These are phyloP conservation scores for Pilaira anomala DNA, from an alignment of 192 early-diverging fungal genomes.

Conservation along the genomic window DNA sequence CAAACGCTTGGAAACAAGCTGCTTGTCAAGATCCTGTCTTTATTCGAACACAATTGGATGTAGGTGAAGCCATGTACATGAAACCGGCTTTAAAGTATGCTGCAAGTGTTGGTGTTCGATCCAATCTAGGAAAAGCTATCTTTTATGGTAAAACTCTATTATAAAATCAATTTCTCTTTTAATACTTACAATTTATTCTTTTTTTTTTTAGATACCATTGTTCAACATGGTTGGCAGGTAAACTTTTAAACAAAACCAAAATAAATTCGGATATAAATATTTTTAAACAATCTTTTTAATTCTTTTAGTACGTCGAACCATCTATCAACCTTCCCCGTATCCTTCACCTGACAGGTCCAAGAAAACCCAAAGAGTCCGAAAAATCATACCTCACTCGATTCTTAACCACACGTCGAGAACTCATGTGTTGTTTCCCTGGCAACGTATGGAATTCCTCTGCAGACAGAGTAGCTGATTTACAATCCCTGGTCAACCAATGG, in stretches of 20 bases:
- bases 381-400: constrained; percentile 31
- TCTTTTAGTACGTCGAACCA: constrained; percentile 36
- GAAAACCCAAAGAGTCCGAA: constrained; percentile 25
- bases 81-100: constrained; percentile 31
- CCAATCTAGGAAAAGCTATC: constrained; percentile 38
- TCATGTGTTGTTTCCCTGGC: constrained; percentile 36
- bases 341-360: constrained; percentile 29
- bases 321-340: constrained; percentile 33
- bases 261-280: background rate
- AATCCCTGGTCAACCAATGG: constrained; percentile 27
- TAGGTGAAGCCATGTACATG: constrained; percentile 33
- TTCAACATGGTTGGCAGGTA: constrained; percentile 41
- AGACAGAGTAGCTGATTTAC: constrained; percentile 33
- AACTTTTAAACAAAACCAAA: background rate
- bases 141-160: constrained; percentile 32
- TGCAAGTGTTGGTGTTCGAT: constrained; percentile 19
- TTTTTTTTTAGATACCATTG: constrained; percentile 35
- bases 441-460: constrained; percentile 32
- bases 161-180: background rate
- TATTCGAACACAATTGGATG: constrained; percentile 32
- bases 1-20: constrained; percentile 19
- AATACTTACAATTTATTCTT: background rate
- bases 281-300: constrained; percentile 7
- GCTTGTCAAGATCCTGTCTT: constrained; percentile 32
- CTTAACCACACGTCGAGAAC: constrained; percentile 28